These are phyloP conservation scores for Cercospora nicotianae DNA, from an alignment of 2,329 filamentous ascomycete species.

Conservation along the genomic window DNA sequence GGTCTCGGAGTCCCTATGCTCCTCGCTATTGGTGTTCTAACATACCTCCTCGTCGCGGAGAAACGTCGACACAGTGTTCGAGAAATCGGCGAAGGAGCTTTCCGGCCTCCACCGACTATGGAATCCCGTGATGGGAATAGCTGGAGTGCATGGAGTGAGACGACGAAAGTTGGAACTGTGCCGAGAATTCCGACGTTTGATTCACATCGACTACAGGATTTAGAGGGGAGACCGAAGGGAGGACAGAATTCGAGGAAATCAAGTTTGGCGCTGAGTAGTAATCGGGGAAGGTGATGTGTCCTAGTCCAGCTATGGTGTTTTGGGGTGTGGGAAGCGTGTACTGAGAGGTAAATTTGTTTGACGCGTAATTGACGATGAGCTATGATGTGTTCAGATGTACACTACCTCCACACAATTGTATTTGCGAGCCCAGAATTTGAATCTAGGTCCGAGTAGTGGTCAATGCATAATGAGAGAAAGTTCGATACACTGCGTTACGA, in stretches of 20 bases:
- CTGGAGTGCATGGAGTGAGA: constrained; percentile 15
- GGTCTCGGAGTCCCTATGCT: constrained; percentile 14
- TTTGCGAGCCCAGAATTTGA: background rate
- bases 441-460: background rate
- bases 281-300: background rate
- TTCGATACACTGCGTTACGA: background rate
- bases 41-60: constrained; percentile 12
- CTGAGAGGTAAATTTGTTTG: background rate
- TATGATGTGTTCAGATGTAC: background rate
- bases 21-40: constrained; percentile 9
- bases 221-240: background rate
- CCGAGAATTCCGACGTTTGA: background rate
- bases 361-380: background rate
- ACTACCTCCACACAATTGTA: background rate
- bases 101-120: background rate
- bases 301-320: background rate
- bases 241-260: background rate
- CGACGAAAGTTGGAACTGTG: background rate
- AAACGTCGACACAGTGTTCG: background rate
- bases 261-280: background rate
- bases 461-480: background rate
- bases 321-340: background rate
- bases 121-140: constrained; percentile 10
- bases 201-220: background rate
- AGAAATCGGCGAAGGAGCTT: constrained; percentile 9